Conservation (phyloP, 768 basidiomycete species). For the Trametes cingulata region DNA sequence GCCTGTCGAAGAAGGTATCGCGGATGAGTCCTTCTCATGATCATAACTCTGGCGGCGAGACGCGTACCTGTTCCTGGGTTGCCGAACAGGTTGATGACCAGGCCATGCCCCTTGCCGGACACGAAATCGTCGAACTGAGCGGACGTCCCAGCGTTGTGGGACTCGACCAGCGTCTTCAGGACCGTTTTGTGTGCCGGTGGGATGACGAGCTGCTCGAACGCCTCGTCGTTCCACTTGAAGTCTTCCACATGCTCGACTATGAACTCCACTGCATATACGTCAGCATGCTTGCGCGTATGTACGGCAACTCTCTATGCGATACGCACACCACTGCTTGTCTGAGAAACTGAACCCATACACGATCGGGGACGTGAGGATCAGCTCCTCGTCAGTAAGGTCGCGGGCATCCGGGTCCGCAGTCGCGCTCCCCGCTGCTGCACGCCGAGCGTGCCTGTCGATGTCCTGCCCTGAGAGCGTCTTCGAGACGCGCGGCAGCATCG, state of each 20-base stretch:
- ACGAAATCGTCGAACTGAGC: slow-evolving; percentile 38
- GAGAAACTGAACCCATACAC: slow-evolving; percentile 62
- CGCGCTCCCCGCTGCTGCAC: neutral
- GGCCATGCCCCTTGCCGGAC: slow-evolving; percentile 35
- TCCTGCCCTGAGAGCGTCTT: slow-evolving; percentile 28
- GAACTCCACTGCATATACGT: slow-evolving; percentile 49
- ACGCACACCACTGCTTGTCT: slow-evolving; percentile 61
- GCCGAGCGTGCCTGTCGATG: slow-evolving; percentile 27
- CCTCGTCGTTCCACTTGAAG: slow-evolving; percentile 40
- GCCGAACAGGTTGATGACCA: slow-evolving; percentile 35
- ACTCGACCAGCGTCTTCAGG: slow-evolving; percentile 32
- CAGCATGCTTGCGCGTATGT: no score
- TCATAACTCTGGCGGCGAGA: no score
- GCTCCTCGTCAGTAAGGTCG: slow-evolving; percentile 43
- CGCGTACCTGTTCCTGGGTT: slow-evolving; percentile 31
- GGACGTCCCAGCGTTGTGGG: slow-evolving; percentile 25
- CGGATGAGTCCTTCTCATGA: no score
- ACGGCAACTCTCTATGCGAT: neutral
- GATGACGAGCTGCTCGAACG: slow-evolving; percentile 34
- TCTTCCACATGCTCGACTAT: slow-evolving; percentile 52
- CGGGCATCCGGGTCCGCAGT: slow-evolving; percentile 5
- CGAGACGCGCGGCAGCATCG: slow-evolving; percentile 26
- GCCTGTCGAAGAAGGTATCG: no score
- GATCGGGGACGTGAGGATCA: slow-evolving; percentile 53
- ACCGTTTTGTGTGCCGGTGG: slow-evolving; percentile 28